Base-by-base conservation (phyloP, 306 rosid genomes). In the Cajanus cajan region DNA sequence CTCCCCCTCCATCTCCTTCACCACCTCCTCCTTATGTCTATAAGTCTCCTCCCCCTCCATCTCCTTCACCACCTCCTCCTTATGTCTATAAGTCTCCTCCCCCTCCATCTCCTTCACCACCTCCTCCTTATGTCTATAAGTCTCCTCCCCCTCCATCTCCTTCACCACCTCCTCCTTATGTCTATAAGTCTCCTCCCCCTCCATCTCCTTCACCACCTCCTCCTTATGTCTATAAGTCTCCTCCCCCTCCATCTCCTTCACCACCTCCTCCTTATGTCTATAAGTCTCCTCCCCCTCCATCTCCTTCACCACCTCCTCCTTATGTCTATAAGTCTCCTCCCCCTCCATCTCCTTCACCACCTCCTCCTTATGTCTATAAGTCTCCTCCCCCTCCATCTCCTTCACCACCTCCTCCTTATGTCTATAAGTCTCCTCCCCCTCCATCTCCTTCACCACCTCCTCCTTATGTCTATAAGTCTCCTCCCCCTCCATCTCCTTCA, bases 281-380 rank as follows among this genome's bases (percentile, higher is more conserved):
- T 18, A 84, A 63, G 8, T 81, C 88, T 0, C 83, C 84, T 0
- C 85, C 85, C 0, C 81, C 83, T 0, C 74, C 70, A 19, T 43
- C 48, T 0, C 73, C 82, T 0, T 59, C 78, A 3, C 74, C 78
- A 0, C 40, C 72, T 0, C 24, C 72, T 0, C 64, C 80, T 0
- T 62, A 76, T 28, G 15, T 76, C 0, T 58, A 76, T 1, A 68
- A 76, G 6, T 68, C 85, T 6, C 69, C 45, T 0, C 69, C 45
- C 0, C 45, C 21, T 5, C 68, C 68, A 0, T 8, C 70, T 10
- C 47, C 15, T 2, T 36, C 48, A 7, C 47, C 70, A 7, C 31
- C 70, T 0, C 70, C 70, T 2, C 77, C 82, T 0, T 76, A 76
- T 4, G 37, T 47, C 6, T 76, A 68, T 3, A 78, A 78, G 3